Conservation (phyloP, 441 rosid species). For the Adansonia rubrostipa region DNA sequence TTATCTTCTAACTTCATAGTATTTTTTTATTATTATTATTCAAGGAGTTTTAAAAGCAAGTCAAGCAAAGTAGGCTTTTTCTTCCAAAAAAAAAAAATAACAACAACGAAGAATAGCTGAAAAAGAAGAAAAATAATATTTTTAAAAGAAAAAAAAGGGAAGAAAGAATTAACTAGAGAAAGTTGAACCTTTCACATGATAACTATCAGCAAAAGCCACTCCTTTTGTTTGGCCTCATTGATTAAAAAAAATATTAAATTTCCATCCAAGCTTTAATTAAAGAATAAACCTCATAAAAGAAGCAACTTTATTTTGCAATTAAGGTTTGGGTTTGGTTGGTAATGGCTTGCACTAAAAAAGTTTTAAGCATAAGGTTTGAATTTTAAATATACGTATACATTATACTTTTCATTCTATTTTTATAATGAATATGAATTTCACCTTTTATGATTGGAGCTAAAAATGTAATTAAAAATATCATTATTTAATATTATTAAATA, state of each 20-base stretch:
- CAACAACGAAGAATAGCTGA: not conserved
- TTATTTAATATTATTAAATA: too few species aligned
- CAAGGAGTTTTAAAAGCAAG: not conserved
- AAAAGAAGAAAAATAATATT: too few species aligned
- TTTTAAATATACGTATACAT: not conserved
- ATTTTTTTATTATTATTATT: not conserved
- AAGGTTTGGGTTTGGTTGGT: constrained; percentile 16
- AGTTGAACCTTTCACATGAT: not conserved
- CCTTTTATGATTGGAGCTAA: not conserved
- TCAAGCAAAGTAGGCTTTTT: not conserved
- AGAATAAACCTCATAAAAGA: not conserved
- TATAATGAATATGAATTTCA: not conserved
- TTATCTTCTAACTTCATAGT: not conserved
- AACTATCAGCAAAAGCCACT: not conserved
- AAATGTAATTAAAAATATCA: too few species aligned
- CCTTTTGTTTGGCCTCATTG: not conserved
- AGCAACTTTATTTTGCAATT: not conserved
- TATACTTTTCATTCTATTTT: not conserved
- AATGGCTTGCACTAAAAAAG: not conserved
- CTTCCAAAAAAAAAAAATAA: not conserved
- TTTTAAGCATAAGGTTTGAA: constrained; percentile 20
- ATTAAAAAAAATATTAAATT: constrained; percentile 2
- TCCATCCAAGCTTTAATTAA: not conserved
- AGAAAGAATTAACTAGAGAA: not conserved
- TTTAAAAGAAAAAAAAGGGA: too few species aligned